Base-by-base conservation (phyloP, 2,329 filamentous ascomycete genomes). In the Aaosphaeria arxii region DNA sequence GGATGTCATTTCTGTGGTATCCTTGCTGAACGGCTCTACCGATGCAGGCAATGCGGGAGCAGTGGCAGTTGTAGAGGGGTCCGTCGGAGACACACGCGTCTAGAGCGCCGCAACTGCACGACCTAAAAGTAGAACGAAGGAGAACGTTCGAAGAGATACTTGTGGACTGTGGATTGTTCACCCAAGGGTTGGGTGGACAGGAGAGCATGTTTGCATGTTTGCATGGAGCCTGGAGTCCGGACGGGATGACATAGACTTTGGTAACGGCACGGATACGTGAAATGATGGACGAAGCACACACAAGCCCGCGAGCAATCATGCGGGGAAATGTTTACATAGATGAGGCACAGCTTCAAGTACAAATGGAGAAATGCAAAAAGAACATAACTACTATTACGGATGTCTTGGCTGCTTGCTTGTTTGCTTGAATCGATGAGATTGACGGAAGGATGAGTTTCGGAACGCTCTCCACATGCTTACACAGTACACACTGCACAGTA, bases 1-100 rank as follows among this genome's bases (percentile, higher is more conserved):
- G 49, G 91, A 97, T 69, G 91, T 97, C 47, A 86, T 97, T 58
- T 86, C 88, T 32, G 75, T 76, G 24, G 71, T 83, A 35, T 74
- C 75, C 29, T 64, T 79, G 54, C 71, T 83, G n/a, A 81, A 81
- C 54, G 79, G 74, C 47, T 74, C 63, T n/a, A 62, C 68, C 5
- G 71, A 73, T 51, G 68, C 64, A 38, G 68, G 67, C 24, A 73
- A 71, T 40, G 64, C 67, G 28, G 71, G 71, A 7, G 69, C 70
- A 2, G 67, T 72, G 36, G 68, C 70, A 9, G 68, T 71, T 1
- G 67, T 72, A 2, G 71, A 73, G 28, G 69, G 70, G 5, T 56
- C 57, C 6, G 54, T 72, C 31, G 69, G 70, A 13, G 71, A 73
- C 32, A 58, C 58, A 28, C 57, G 67, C 39, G 43, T 56, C 39